Evolutionary conservation across 2,329 filamentous ascomycete species (phyloP), one percentile per base, ranked within the genome.

Genomic region (Colletotrichum zoysiae): DNA sequence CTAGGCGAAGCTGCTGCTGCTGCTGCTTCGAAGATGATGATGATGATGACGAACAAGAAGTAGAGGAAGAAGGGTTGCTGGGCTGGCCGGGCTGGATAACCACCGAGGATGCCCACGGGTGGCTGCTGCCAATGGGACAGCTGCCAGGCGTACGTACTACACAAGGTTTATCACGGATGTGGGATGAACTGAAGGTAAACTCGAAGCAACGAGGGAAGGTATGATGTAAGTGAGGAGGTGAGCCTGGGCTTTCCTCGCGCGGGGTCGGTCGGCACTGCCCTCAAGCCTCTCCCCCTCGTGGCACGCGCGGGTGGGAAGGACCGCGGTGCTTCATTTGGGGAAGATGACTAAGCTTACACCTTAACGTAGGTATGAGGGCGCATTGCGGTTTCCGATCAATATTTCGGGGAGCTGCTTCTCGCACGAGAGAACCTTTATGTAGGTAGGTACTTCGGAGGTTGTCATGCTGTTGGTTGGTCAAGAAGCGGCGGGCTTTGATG

Each of bases 321-420:
- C 57, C 69, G 65, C 38, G 69, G 30, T 69, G 23, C 65, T 58
- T 59, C 65, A 48, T 63, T 60, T 20, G 61, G 51, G 16, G 38
- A 38, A 18, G 65, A 71, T 69, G 69, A 71, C 69, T 71, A 71
- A 71, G 69, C 69, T 42, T 20, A 23, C 20, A 59, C 30, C 18
- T 40, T 4, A 18, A 59, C 4, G 26, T 40, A n/a, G n/a, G n/a
- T n/a, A 8, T 12, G 26, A 16, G 30, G 30, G 20, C 44, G 16
- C 30, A 16, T 61, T 50, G 58, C 14, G 44, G 44, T n/a, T n/a
- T 33, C 9, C 18, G 58, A 12, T 18, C 51, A n/a, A n/a, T 12
- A 35, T 53, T 18, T 26, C 16, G 26, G 26, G 3, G 1, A 33
- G 23, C 26, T 18, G 26, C 50, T 53, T 53, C 14, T 33, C 16